Percentiles rank a stretch among this genome's conserved stretches.
Evolutionary conservation across 2,329 filamentous ascomycete genomes (phyloP).

Genomic region (Colletotrichum eleusines): DNA sequence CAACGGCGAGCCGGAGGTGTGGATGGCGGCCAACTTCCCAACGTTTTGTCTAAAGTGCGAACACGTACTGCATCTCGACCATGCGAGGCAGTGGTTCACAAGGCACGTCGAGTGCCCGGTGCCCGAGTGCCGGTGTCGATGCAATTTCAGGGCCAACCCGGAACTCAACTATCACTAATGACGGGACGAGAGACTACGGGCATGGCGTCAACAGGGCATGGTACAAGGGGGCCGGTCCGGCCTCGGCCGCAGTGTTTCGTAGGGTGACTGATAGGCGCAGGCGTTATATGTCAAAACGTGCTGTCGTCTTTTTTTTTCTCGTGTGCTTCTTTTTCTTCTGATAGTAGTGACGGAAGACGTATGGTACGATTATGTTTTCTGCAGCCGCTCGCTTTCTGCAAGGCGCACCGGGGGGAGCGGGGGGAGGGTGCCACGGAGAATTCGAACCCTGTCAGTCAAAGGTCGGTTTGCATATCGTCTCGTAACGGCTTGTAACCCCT

Average conservation of each 20-base stretch:
- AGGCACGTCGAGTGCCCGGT: slow-evolving; percentile 75
- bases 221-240: slow-evolving; percentile 6
- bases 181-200: neutral
- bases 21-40: slow-evolving; percentile 70
- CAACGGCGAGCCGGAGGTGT: slow-evolving; percentile 59
- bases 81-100: slow-evolving; percentile 75
- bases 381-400: neutral
- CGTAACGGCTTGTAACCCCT: neutral
- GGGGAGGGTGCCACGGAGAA: slow-evolving; percentile 35
- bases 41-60: slow-evolving; percentile 77
- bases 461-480: neutral
- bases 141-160: slow-evolving; percentile 71
- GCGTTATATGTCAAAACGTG: slow-evolving; percentile 8
- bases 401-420: neutral
- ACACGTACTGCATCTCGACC: slow-evolving; percentile 76
- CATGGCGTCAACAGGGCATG: neutral
- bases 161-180: slow-evolving; percentile 65
- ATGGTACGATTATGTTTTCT: slow-evolving; percentile 34
- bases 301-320: neutral
- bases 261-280: slow-evolving; percentile 9
- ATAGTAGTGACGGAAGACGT: slow-evolving; percentile 28
- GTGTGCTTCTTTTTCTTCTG: neutral
- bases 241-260: neutral
- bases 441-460: slow-evolving; percentile 31
- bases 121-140: slow-evolving; percentile 75